Base-by-base conservation (phyloP, 2,329 filamentous ascomycete species). In the Alternaria dauci region DNA sequence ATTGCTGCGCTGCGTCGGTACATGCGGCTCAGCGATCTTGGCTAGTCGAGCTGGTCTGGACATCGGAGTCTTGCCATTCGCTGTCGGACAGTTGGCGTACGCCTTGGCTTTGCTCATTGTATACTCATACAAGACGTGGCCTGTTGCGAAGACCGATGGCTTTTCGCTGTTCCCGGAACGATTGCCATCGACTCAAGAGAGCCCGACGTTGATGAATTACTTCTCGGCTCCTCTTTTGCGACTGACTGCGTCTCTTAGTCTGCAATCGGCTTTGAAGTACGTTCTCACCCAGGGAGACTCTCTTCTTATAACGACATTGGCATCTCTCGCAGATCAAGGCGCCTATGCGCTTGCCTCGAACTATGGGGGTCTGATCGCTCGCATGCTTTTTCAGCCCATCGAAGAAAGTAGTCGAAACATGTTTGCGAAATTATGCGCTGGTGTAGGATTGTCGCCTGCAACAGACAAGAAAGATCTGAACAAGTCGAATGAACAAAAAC, bases 211-310 rank as follows among this genome's bases (percentile, higher is more conserved):
- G 18, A 59, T 72, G 30, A 69, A 59, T 28, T 71, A 73, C 57
- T 92, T 97, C 74, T 91, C 92, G 60, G 81, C 81, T 11, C 86
- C 88, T 2, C 88, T 96, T 1, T 81, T 95, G 28, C 85, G 85
- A 16, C 86, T 98, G 4, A 91, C 91, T 4, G 84, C 86, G n/a
- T 96, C 90, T 71, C 87, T 98, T 77, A 94, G 93, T 80, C 82
- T 93, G 7, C 95, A 99, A 80, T 94, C 92, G 36, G 80, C 93
- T 20, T 88, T 98, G 71, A 99, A 99, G 79, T 94, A 98, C 76
- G 76, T 98, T 53, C 86, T 99, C 53, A 98, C 95, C 0, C 93
- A 98, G 80, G 95, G 94, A 61, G 95, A 99, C 80, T 93, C 93
- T 2, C 87, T 98, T 68, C 88, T 98, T 51, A 90, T 99, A 65